phyloP scores from a whole-genome alignment of 2,329 filamentous ascomycete genomes.

The Ophiostoma sp. region DNA sequence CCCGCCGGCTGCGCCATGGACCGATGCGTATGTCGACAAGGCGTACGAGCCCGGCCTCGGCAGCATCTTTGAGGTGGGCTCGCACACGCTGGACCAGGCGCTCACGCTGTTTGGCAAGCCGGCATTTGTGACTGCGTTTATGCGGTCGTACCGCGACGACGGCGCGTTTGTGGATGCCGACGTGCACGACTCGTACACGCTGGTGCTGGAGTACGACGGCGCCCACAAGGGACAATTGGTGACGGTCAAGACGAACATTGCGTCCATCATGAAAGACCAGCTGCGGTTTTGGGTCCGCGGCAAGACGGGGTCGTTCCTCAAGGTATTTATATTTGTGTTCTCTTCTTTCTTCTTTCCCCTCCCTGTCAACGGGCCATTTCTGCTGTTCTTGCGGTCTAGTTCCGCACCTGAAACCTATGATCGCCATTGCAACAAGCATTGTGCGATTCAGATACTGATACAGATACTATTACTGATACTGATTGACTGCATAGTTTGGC shows the following conservation, averaged over 20 bases:
- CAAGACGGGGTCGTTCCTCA: conserved; percentile 47
- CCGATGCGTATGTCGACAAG: conserved; percentile 30
- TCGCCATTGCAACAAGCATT: too few species aligned
- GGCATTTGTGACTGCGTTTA: conserved; percentile 50
- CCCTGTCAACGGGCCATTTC: too few species aligned
- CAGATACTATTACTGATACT: too few species aligned
- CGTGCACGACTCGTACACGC: conserved; percentile 46
- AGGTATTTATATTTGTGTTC: conserved; percentile 23
- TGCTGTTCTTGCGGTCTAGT: too few species aligned
- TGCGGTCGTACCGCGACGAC: conserved; percentile 45
- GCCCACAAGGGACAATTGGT: conserved; percentile 43
- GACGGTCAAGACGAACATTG: conserved; percentile 54
- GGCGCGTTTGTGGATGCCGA: conserved; percentile 31
- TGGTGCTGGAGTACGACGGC: conserved; percentile 51
- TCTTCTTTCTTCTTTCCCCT: too few species aligned
- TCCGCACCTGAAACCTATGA: too few species aligned
- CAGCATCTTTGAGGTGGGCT: conserved; percentile 38
- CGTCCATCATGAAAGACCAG: conserved; percentile 54
- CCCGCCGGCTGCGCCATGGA: conserved; percentile 40
- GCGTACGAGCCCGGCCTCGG: conserved; percentile 36
- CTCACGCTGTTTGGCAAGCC: conserved; percentile 54
- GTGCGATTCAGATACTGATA: too few species aligned
- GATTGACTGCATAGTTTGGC: conserved; percentile 17
- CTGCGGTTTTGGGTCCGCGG: conserved; percentile 57
- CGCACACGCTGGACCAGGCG: conserved; percentile 58